Conservation (phyloP, 75 land plant species). For the Cryptomeria japonica region DNA sequence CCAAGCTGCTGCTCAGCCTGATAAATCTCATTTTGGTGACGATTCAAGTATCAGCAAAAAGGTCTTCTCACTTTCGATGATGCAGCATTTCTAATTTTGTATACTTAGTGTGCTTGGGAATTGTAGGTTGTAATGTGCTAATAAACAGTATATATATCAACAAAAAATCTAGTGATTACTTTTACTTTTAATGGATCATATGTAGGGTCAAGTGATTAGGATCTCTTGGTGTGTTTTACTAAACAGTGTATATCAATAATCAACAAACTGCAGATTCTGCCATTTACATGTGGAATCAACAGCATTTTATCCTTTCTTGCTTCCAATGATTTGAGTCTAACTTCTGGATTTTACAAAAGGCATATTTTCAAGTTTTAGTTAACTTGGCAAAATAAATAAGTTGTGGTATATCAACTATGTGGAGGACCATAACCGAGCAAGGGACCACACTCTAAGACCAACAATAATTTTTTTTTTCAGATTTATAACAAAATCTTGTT, state of each 20-base stretch:
- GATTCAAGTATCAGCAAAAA: background rate
- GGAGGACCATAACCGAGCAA: background rate
- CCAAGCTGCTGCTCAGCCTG: constrained; percentile 1
- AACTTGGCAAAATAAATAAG: background rate
- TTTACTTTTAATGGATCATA: background rate
- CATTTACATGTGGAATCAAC: too few relatives aligned
- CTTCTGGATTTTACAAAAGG: background rate
- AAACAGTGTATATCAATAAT: too few relatives aligned
- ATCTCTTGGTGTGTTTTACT: too few relatives aligned
- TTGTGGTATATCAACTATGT: background rate
- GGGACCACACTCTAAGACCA: background rate
- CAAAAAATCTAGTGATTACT: background rate
- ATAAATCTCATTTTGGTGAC: background rate
- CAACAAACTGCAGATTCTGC: background rate
- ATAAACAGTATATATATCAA: background rate
- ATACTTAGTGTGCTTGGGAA: background rate
- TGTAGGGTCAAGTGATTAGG: too few relatives aligned
- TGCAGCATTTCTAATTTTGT: background rate
- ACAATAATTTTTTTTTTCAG: background rate
- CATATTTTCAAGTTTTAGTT: background rate
- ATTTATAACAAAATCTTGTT: background rate
- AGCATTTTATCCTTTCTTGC: too few relatives aligned
- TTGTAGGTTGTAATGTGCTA: background rate
- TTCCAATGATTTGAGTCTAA: background rate
- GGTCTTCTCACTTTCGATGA: background rate